Percentiles rank a stretch among this genome's conserved stretches.
Evolutionary conservation across 2,329 filamentous ascomycete species (phyloP).

Genomic region (Cladosporium sp.): DNA sequence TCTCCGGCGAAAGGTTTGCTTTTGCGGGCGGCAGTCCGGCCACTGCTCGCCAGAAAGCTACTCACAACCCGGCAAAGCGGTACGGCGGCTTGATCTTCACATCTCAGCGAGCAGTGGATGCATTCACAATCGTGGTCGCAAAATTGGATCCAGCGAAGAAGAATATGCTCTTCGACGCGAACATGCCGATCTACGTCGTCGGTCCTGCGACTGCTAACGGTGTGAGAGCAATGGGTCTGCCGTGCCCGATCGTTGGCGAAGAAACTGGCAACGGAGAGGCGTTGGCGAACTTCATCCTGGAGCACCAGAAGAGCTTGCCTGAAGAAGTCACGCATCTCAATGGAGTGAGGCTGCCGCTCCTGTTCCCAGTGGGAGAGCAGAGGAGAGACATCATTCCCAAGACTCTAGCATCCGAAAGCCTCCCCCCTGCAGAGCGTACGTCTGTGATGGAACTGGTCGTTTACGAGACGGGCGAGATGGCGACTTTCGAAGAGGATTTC

Average conservation of each 20-base stretch:
- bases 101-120: slow-evolving; percentile 78
- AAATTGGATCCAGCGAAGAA: slow-evolving; percentile 39
- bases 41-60: slow-evolving; percentile 26
- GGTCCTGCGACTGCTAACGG: slow-evolving; percentile 77
- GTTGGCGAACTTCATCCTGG: slow-evolving; percentile 71
- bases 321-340: slow-evolving; percentile 25
- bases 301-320: slow-evolving; percentile 60
- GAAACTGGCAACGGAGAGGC: slow-evolving; percentile 81
- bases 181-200: slow-evolving; percentile 69
- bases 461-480: slow-evolving; percentile 82
- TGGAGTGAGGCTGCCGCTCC: slow-evolving; percentile 56
- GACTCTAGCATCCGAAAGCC: slow-evolving; percentile 59
- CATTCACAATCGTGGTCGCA: slow-evolving; percentile 61
- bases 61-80: slow-evolving; percentile 32
- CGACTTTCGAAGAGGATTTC: slow-evolving; percentile 70
- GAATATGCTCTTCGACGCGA: slow-evolving; percentile 40
- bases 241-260: slow-evolving; percentile 65
- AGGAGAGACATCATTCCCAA: slow-evolving; percentile 85
- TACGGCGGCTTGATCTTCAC: slow-evolving; percentile 83
- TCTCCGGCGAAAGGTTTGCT: slow-evolving; percentile 46
- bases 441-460: slow-evolving; percentile 74
- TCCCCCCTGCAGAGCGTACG: slow-evolving; percentile 53
- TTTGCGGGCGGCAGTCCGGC: slow-evolving; percentile 32
- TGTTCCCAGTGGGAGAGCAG: slow-evolving; percentile 90
- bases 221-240: slow-evolving; percentile 51